Evolutionary conservation across 192 early-diverging fungal species (phyloP).

Genomic region (Coemansia sp.): DNA sequence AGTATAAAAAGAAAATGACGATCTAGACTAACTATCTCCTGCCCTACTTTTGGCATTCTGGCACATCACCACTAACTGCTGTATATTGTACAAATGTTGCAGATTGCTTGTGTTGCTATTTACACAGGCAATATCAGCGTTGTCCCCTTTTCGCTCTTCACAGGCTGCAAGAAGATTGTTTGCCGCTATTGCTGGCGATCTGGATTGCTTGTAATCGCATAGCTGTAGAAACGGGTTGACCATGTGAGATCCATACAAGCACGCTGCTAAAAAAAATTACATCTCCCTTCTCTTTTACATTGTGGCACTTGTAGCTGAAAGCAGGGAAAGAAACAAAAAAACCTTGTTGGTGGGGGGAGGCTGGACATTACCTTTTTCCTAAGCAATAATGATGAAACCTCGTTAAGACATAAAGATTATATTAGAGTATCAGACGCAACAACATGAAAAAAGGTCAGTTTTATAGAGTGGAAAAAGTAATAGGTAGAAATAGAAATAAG

Average conservation of each 20-base stretch:
- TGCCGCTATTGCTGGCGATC: neutral
- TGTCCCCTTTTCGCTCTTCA: neutral
- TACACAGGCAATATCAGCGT: neutral
- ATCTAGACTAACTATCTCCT: too few relatives aligned
- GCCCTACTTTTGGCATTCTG: too few relatives aligned
- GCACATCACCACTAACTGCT: too few relatives aligned
- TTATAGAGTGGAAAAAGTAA: conserved; percentile 1
- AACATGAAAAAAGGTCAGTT: neutral
- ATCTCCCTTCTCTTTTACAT: too few relatives aligned
- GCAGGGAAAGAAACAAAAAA: too few relatives aligned
- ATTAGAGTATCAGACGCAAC: conserved; percentile 3
- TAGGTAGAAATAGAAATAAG: neutral
- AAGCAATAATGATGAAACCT: neutral
- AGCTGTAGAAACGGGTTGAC: too few relatives aligned
- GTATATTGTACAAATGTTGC: neutral
- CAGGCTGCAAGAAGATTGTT: neutral
- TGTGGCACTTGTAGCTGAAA: too few relatives aligned
- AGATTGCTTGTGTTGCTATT: neutral
- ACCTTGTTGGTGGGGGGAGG: too few relatives aligned
- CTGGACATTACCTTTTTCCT: neutral
- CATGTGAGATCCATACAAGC: too few relatives aligned
- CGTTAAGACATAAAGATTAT: neutral
- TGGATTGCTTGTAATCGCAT: neutral
- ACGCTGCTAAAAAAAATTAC: too few relatives aligned
- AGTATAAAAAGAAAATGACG: too few relatives aligned